Base-by-base conservation (phyloP, 495 filamentous ascomycete species). In the Penicillium atrosanguineum region DNA sequence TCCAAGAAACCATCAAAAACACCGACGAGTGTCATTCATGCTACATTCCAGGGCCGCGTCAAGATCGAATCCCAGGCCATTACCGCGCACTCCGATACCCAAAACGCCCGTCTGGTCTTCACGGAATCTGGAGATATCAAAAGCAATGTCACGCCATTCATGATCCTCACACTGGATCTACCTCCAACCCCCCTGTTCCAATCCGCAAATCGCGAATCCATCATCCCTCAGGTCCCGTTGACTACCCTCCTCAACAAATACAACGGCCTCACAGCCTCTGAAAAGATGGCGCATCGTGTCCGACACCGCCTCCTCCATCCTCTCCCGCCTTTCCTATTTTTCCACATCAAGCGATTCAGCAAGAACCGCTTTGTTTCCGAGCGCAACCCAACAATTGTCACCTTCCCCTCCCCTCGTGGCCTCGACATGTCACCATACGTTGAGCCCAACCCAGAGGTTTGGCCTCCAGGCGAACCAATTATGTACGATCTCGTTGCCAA, bases 401-500 rank as follows among this genome's bases (percentile, higher is more conserved):
- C 92, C 8, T 97, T 97, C 72, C 87, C 89, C 50, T 83, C 86
- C 4, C 72, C 77, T 11, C 80, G 87, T 51, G 85, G 83, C 23
- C 82, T 99, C 15, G 90, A 99, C 64, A 85, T 96, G 77, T 80
- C 83, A 4, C 91, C 90, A 0, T 99, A 93, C 61, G 90, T 96
- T 23, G 85, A 92, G 55, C 88, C 89, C 4, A 85, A 86, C 50
- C 83, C 86, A 0, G 57, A 73, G 0, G 34, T 81, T 14, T 80
- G 82, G 63, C 72, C 83, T 1, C 81, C 82, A 0, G 85, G 88
- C 9, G 92, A 96, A 64, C 91, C 93, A 7, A 89, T 97, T 57
- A 85, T 88, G 77, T 99, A 97, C 66, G 95, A 99, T 66, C 83
- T 99, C 6, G 92, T 97, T 0, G 91, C 94, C 31, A 97, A 97